Percentiles rank a stretch among this genome's conserved stretches.
Conservation (phyloP, 2,329 filamentous ascomycete genomes). For the Aspergillus floridensis region DNA sequence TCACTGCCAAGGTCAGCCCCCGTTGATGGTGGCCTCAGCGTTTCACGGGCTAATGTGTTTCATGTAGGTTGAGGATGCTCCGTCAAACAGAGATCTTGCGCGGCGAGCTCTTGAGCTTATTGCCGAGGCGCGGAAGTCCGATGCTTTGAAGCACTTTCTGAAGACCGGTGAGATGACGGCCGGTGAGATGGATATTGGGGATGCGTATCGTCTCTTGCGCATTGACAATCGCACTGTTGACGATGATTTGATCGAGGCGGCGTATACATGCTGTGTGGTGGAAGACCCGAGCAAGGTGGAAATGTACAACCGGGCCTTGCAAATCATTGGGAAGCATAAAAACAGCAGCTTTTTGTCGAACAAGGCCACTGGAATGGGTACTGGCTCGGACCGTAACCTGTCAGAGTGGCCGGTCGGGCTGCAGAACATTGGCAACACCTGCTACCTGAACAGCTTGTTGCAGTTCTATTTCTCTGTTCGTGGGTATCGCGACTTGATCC, state of each 20-base stretch:
- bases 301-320: conserved; percentile 47
- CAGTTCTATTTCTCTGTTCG: conserved; percentile 92
- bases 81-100: conserved; percentile 50
- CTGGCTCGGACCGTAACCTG: conserved; percentile 32
- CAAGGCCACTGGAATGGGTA: conserved; percentile 32
- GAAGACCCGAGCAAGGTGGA: conserved; percentile 48
- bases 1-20: conserved; percentile 51
- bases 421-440: conserved; percentile 94
- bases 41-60: conserved; percentile 6
- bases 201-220: conserved; percentile 53
- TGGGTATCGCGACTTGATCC: conserved; percentile 74
- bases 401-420: conserved; percentile 75
- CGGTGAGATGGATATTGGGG: conserved; percentile 55
- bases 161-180: conserved; percentile 50
- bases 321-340: conserved; percentile 46
- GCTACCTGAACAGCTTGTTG: conserved; percentile 93
- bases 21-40: not conserved
- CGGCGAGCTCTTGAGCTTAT: conserved; percentile 58
- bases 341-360: conserved; percentile 38
- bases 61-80: conserved; percentile 51
- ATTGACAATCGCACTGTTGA: conserved; percentile 53
- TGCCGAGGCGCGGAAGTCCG: conserved; percentile 57
- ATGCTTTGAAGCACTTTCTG: conserved; percentile 53
- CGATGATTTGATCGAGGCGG: conserved; percentile 50
- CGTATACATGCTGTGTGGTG: conserved; percentile 47